phyloP scores from a whole-genome alignment of 169 alveolate species.

The Plasmodium malariae region DNA sequence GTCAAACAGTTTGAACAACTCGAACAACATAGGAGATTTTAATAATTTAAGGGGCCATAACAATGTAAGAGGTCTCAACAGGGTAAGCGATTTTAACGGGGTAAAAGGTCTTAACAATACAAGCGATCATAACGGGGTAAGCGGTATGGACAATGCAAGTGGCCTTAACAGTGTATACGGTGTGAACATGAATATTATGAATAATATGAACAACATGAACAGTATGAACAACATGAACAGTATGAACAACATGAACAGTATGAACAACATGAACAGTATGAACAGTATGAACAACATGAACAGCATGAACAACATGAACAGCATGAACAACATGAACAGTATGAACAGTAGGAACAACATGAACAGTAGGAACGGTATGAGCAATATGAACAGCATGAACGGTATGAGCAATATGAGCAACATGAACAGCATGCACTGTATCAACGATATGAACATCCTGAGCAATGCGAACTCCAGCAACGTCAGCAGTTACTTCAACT shows the following conservation, averaged over 20 bases:
- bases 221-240: background rate
- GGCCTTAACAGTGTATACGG: background rate
- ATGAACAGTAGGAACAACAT: background rate
- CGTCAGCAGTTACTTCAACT: background rate
- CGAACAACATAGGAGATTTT: no score
- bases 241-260: background rate
- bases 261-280: background rate
- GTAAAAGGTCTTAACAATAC: no score
- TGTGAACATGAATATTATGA: background rate
- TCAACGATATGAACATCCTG: background rate
- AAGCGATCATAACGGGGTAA: no score
- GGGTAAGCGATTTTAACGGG: no score
- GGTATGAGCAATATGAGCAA: background rate
- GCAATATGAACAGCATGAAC: background rate
- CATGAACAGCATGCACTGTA: background rate
- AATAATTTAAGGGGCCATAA: no score
- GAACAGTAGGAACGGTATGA: background rate
- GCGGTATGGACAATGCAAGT: background rate
- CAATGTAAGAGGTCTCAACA: no score
- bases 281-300: background rate
- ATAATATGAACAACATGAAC: background rate
- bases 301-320: background rate
- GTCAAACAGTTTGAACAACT: no score
- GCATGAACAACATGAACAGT: background rate
- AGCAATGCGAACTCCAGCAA: background rate